These are phyloP conservation scores for Phytophthora pluvialis DNA, from an alignment of 352 stramenopile species.

Conservation along the genomic window DNA sequence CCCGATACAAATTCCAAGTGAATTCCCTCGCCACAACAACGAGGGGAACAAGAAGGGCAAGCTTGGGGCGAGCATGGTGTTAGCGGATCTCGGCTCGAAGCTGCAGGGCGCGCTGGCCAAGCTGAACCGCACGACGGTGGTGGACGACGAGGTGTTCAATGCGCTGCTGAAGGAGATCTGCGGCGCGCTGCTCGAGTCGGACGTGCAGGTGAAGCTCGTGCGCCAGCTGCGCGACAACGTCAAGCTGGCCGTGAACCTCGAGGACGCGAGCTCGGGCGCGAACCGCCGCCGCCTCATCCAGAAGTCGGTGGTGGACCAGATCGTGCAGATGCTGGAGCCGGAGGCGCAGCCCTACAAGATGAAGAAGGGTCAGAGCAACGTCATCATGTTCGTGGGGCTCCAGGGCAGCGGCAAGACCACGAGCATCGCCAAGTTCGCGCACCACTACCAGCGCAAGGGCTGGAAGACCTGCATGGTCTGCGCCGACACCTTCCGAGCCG, in stretches of 20 bases:
- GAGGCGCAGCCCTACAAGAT: slow-evolving; percentile 90
- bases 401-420: slow-evolving; percentile 99
- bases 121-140: slow-evolving; percentile 87
- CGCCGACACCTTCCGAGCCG: slow-evolving; percentile 98
- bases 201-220: slow-evolving; percentile 92
- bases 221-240: slow-evolving; percentile 90
- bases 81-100: slow-evolving; percentile 89
- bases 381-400: slow-evolving; percentile 94
- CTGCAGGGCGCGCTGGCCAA: slow-evolving; percentile 87
- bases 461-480: slow-evolving; percentile 99
- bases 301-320: slow-evolving; percentile 91
- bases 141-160: slow-evolving; percentile 92
- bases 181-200: slow-evolving; percentile 88
- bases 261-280: slow-evolving; percentile 73
- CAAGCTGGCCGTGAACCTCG: slow-evolving; percentile 87
- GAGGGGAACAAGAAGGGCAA: background rate
- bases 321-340: slow-evolving; percentile 90
- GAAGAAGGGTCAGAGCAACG: slow-evolving; percentile 92
- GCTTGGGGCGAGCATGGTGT: slow-evolving; percentile 68
- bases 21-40: background rate
- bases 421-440: slow-evolving; percentile 99
- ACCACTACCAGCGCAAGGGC: slow-evolving; percentile 98
- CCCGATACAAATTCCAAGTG: slow-evolving; percentile 16
- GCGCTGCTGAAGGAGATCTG: slow-evolving; percentile 92
- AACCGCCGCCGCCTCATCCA: slow-evolving; percentile 92